These are phyloP conservation scores for Daldinia vernicosa DNA, from an alignment of 495 filamentous ascomycete species.

Conservation along the genomic window DNA sequence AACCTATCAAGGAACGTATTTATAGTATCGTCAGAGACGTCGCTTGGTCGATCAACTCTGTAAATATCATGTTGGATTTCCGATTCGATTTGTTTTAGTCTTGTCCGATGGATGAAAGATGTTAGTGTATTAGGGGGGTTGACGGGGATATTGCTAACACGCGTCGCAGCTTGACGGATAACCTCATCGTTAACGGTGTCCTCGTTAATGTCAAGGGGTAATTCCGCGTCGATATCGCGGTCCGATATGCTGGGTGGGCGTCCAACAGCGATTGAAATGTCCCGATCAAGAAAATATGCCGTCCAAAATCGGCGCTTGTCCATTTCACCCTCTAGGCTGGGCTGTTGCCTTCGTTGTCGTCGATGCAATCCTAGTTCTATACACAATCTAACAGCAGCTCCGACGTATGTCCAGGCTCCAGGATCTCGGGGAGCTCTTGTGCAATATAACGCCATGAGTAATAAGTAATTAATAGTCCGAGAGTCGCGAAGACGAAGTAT, in stretches of 20 bases:
- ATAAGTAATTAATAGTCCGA: constrained; percentile 46
- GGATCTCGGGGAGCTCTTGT: constrained; percentile 45
- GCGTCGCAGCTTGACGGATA: constrained; percentile 44
- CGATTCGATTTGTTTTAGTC: constrained; percentile 63
- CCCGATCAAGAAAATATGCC: constrained; percentile 62
- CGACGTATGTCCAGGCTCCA: constrained; percentile 50
- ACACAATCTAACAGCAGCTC: constrained; percentile 62
- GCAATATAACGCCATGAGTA: constrained; percentile 46
- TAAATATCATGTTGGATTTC: constrained; percentile 66
- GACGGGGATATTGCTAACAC: constrained; percentile 41
- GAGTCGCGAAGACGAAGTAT: constrained; percentile 43
- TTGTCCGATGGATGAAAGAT: constrained; percentile 60
- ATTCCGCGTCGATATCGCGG: constrained; percentile 62
- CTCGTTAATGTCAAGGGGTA: constrained; percentile 58
- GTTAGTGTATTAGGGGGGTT: constrained; percentile 56
- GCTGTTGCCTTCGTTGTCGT: constrained; percentile 55
- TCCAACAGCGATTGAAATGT: constrained; percentile 62
- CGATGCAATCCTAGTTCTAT: constrained; percentile 66
- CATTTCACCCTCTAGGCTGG: constrained; percentile 59
- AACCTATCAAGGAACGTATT: constrained; percentile 42
- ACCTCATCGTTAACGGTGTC: constrained; percentile 55
- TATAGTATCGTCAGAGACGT: constrained; percentile 40
- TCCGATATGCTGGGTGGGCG: constrained; percentile 64
- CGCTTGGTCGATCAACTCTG: constrained; percentile 57
- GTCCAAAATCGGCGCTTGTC: constrained; percentile 64